Evolutionary conservation across 305 asterid species (phyloP), one percentile per base, ranked within the genome.

Genomic region (Rubia tinctorum): DNA sequence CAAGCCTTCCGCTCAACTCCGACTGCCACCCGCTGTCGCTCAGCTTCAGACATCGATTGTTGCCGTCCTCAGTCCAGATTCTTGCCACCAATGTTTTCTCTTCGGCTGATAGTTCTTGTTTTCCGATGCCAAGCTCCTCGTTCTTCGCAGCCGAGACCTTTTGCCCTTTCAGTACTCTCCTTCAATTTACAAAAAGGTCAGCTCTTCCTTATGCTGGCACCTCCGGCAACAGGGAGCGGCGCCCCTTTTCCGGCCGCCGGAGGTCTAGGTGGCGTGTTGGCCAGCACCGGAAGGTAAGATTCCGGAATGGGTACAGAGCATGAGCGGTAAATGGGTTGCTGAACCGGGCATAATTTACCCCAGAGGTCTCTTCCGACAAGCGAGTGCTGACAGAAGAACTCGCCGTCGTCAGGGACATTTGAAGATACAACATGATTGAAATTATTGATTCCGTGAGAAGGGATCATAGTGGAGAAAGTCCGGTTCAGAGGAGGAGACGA

Each of bases 271-370:
- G 55, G 23, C 2, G 56, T 39, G 74, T 22, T 0, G 49, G 74
- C 27, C 11, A 51, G 30, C 13, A 10, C 56, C 67, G 15, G 12
- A 27, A n/a, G 49, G 49, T 49, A 55, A 8, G 76, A 13, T 5
- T 37, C 45, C 5, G 72, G 44, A 64, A 34, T 71, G 14, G 76
- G 79, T 1, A 53, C 72, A 53, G 75, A 76, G 13, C 44, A 55
- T 5, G 78, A 42, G 13, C 73, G 65, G 51, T 53, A 53, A 70
- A 70, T 63, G 39, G 73, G 64, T 1, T 55, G 49, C 17, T 27
- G 30, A 9, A 13, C 7, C 27, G 49, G 1, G 6, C 64, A 17
- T 64, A 34, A 51, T 69, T 34, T 34, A 27, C 49, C 17, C 6
- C 34, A 17, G 64, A 69, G 55, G 2, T 51, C 49, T 70, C 63